Percentiles rank a stretch among this genome's conserved stretches.
Conservation (phyloP, 2,329 filamentous ascomycete genomes). For the Claviceps sp. region DNA sequence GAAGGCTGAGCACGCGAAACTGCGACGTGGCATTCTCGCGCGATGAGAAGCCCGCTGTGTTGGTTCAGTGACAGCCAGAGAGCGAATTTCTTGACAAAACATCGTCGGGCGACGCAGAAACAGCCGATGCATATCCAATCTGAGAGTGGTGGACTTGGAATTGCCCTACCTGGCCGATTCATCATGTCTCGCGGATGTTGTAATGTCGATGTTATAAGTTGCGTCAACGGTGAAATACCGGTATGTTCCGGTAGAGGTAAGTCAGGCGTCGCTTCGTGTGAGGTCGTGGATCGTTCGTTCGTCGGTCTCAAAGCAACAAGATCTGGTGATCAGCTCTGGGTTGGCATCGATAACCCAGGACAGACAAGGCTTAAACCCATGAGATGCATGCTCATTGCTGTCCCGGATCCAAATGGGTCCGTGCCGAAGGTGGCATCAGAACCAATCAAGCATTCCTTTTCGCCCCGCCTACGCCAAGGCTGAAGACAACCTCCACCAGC, state of each 20-base stretch:
- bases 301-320: background rate
- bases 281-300: background rate
- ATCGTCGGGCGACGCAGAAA: background rate
- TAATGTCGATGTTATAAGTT: background rate
- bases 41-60: background rate
- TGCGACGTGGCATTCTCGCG: background rate
- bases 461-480: slow-evolving; percentile 9
- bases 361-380: slow-evolving; percentile 13
- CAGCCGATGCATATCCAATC: slow-evolving; percentile 3
- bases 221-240: background rate
- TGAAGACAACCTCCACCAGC: slow-evolving; percentile 4
- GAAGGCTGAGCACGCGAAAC: background rate
- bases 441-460: slow-evolving; percentile 14
- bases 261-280: background rate
- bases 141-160: slow-evolving; percentile 11
- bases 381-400: slow-evolving; percentile 9
- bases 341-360: slow-evolving; percentile 7
- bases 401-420: slow-evolving; percentile 27
- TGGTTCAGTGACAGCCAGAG: background rate
- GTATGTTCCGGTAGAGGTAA: background rate
- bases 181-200: slow-evolving; percentile 25
- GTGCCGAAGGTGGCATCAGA: slow-evolving; percentile 16
- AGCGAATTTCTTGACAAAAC: background rate
- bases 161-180: slow-evolving; percentile 46
- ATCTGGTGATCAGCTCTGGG: background rate